Evolutionary conservation across 2,329 filamentous ascomycete species (phyloP), one percentile per base, ranked within the genome.

Genomic region (Hypomyces rosellus): DNA sequence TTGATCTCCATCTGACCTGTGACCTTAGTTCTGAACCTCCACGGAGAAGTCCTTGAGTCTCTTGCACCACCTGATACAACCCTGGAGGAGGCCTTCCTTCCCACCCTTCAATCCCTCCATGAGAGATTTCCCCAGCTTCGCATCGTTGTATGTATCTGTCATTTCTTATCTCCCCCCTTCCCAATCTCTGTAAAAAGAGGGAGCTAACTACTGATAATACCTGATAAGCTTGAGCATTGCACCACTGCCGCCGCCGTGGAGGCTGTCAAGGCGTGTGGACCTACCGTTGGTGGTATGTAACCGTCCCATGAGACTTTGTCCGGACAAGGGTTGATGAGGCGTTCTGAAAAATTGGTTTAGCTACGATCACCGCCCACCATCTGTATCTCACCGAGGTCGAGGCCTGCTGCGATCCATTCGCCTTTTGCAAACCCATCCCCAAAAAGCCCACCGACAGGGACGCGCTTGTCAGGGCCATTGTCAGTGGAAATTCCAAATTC

Each of bases 351-450:
- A 18, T 30, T n/a, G 13, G 11, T 18, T 40, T 54, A 67, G 85
- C 78, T 4, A 92, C 88, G 9, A 89, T 95, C 57, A 96, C 90
- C 0, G 88, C 89, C 2, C 90, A 96, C 63, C 90, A 96, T 62
- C 74, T 95, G 18, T 89, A 81, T 58, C 76, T 96, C 33, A 89
- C 86, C 12, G 82, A 88, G 14, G 86, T 93, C 60, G 84, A 90
- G 59, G 73, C 70, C 53, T 69, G 70, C 51, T 86, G 85, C 74
- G 81, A 82, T 16, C 61, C 62, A 25, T 67, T 72, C 47, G 68
- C 68, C 62, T 95, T 91, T 78, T 90, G 63, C 84, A 92, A 79
- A 81, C 85, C 76, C 75, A 89, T 87, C 33, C 81, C 85, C 46
- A 88, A 88, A 73, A 84, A 81, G 34, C 84, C 88, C 0, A 78